phyloP scores from a whole-genome alignment of 2,329 filamentous ascomycete genomes.

The Calonectria ilicicola region DNA sequence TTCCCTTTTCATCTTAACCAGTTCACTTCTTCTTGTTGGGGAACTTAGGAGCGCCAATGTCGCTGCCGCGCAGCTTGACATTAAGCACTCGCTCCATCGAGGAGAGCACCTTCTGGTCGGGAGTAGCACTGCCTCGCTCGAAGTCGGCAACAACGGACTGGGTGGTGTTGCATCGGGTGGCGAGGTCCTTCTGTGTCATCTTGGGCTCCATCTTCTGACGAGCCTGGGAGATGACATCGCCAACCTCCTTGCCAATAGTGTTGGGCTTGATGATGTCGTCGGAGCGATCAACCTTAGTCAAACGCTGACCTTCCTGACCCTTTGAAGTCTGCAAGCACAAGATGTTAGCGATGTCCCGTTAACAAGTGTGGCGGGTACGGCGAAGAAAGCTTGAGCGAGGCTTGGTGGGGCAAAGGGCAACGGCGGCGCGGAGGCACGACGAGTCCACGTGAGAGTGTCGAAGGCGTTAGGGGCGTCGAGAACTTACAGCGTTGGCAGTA shows the following conservation, averaged over 20 bases:
- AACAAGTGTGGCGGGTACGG: not conserved
- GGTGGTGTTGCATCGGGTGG: conserved; percentile 91
- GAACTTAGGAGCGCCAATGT: conserved; percentile 88
- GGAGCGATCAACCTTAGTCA: conserved; percentile 97
- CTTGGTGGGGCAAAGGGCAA: conserved; percentile 8
- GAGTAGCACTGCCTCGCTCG: conserved; percentile 82
- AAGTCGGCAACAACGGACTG: conserved; percentile 84
- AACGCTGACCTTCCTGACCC: conserved; percentile 83
- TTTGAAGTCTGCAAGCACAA: conserved; percentile 36
- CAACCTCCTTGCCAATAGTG: conserved; percentile 84
- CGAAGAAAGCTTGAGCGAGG: not conserved
- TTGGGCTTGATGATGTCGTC: conserved; percentile 99
- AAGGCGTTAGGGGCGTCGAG: not conserved
- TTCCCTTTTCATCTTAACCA: conserved; percentile 5
- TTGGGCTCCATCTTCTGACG: conserved; percentile 88
- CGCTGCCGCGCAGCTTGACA: conserved; percentile 85
- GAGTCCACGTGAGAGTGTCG: conserved; percentile 5
- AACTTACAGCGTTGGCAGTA: conserved; percentile 73
- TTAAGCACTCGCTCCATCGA: conserved; percentile 88
- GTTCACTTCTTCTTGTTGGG: conserved; percentile 73
- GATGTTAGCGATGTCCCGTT: conserved; percentile 28
- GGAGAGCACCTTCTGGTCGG: conserved; percentile 85
- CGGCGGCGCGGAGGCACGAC: not conserved
- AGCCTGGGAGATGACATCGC: conserved; percentile 83
- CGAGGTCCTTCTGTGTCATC: conserved; percentile 93